A percentile compares a stretch with the other conserved stretches of the same genome.
Evolutionary conservation across 1,284 basidiomycete genomes (phyloP).

Genomic region (Microstroma glucosiphilum): DNA sequence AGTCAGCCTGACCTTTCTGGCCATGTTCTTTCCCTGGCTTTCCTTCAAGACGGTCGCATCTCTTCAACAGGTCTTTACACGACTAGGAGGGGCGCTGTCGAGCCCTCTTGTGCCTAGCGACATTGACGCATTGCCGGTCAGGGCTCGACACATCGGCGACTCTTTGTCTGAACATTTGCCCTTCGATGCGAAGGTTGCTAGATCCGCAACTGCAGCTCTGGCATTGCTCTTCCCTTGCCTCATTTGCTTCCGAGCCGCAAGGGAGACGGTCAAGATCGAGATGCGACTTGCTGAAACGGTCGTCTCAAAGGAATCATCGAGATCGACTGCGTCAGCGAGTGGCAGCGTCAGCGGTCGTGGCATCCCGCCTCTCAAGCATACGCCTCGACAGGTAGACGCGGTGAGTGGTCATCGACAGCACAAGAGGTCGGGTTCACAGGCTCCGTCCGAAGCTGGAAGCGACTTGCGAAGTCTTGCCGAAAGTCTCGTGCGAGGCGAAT

Average conservation of each 20-base stretch:
- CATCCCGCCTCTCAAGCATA: background rate
- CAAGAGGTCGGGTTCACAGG: background rate
- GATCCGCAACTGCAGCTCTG: conserved; percentile 43
- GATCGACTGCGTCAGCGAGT: background rate
- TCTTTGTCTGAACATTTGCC: background rate
- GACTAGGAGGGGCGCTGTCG: background rate
- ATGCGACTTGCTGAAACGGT: conserved; percentile 28
- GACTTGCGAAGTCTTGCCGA: conserved; percentile 10
- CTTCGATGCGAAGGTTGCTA: conserved; percentile 36
- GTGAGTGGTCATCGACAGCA: too few relatives aligned
- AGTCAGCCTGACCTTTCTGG: conserved; percentile 58
- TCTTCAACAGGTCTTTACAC: background rate
- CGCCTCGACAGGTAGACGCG: background rate
- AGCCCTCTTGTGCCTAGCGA: background rate
- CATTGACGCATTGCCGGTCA: background rate
- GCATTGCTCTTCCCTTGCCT: conserved; percentile 46
- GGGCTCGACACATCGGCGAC: too few relatives aligned
- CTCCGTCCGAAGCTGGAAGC: conserved; percentile 15
- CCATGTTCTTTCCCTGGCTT: conserved; percentile 71
- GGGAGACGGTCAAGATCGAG: conserved; percentile 41
- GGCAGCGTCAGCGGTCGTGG: background rate
- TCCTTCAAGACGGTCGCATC: background rate
- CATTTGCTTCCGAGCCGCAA: conserved; percentile 34
- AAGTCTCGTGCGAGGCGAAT: background rate
- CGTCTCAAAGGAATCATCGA: background rate